phyloP scores from a whole-genome alignment of 805 yeast genomes.

The Debaryomyces tyrocola region DNA sequence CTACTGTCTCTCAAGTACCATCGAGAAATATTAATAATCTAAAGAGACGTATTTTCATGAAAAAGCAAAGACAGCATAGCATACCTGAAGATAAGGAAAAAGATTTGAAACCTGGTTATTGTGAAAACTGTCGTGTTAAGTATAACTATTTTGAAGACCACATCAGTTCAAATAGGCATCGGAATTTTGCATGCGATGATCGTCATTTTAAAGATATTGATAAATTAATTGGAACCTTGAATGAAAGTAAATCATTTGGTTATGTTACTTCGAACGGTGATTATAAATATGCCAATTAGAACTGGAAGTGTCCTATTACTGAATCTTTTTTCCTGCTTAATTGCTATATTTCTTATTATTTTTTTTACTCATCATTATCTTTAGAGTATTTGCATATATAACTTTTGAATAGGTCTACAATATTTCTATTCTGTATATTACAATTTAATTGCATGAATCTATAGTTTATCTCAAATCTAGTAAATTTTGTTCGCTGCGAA shows the following conservation, averaged over 20 bases:
- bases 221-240: conserved; percentile 55
- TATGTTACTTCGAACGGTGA: conserved; percentile 43
- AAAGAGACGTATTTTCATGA: conserved; percentile 45
- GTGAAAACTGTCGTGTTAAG: conserved; percentile 89
- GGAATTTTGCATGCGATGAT: conserved; percentile 72
- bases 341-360: background rate
- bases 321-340: background rate
- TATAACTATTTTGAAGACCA: conserved; percentile 82
- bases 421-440: background rate
- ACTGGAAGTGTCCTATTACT: background rate
- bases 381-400: background rate
- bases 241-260: conserved; percentile 44
- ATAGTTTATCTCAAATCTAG: background rate
- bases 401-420: background rate
- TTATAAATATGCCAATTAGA: conserved; percentile 18
- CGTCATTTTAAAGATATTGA: conserved; percentile 78
- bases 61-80: conserved; percentile 22
- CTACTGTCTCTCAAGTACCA: conserved; percentile 56
- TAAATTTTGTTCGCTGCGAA: background rate
- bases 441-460: background rate
- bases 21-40: conserved; percentile 51
- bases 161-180: conserved; percentile 65
- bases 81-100: conserved; percentile 21
- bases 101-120: conserved; percentile 67
- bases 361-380: background rate